A percentile compares a stretch with the other conserved stretches of the same genome.
phyloP scores from a whole-genome alignment of 139 green algal genomes.

The Edaphochlamys debaryana region DNA sequence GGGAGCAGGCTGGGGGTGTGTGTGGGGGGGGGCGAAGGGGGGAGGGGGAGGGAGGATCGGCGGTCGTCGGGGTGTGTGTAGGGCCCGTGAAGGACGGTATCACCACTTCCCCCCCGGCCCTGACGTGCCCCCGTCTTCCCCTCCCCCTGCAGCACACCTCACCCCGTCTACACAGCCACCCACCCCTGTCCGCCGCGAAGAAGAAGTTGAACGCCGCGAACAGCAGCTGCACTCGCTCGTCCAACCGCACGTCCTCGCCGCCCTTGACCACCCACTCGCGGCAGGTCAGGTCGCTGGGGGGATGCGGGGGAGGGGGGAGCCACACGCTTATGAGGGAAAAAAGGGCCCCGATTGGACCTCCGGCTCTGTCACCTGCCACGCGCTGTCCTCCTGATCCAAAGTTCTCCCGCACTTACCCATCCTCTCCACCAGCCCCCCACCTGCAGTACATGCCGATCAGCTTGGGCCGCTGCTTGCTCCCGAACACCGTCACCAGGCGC shows the following conservation, averaged over 20 bases:
- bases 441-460: conserved; percentile 67
- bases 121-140: no score
- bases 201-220: conserved; percentile 75
- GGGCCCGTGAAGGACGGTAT: not conserved
- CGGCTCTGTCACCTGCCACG: no score
- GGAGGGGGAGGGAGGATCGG: not conserved
- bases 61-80: not conserved
- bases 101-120: no score
- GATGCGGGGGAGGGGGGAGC: no score
- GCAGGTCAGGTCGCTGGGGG: conserved; percentile 51
- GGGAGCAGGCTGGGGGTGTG: conserved; percentile 10
- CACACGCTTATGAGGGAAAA: no score
- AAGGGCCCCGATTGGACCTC: no score
- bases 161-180: not conserved
- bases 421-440: no score
- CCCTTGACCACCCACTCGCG: conserved; percentile 69
- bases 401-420: no score
- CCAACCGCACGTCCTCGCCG: conserved; percentile 79
- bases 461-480: conserved; percentile 83
- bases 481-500: conserved; percentile 61
- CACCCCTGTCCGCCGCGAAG: conserved; percentile 34
- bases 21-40: not conserved
- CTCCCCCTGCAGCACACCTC: not conserved
- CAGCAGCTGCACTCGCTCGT: conserved; percentile 78
- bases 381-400: no score